Evolutionary conservation across 2,329 filamentous ascomycete genomes (phyloP), one percentile per base, ranked within the genome.

Genomic region (Rhytidhysteron rufulum): DNA sequence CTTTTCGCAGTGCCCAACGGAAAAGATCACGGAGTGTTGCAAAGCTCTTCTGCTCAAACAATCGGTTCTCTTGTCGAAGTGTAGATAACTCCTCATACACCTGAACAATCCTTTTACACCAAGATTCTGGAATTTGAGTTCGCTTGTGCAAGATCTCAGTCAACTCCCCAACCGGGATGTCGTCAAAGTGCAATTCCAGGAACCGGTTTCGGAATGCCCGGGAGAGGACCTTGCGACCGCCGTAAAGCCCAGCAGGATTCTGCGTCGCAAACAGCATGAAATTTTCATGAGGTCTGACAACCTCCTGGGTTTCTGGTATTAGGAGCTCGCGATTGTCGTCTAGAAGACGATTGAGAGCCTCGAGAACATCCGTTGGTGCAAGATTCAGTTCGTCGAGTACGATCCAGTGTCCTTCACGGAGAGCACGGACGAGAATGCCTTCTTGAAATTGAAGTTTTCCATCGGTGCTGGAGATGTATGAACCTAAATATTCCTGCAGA

Each of bases 191-290:
- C 4, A 99, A 73, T 65, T 99, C 93, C 3, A 99, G 76, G 56
- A 99, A 99, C 56, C 93, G 81, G 63, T 98, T 99, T 40, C 94
- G 82, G 67, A 99, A 98, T 2, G 93, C 93, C 31, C 94, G 80
- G 1, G 93, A 97, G 6, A 99, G 74, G 1, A 88, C 82, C 60
- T 99, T 99, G 53, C 93, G 80, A 13, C 93, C 93, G 43, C 94
- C 94, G 55, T 99, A 99, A 1, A 98, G 70, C 25, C 93, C 93
- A 17, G 94, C 86, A 1, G 93, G 93, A 52, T 99, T 98, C 60
- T 99, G 93, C 0, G 93, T 99, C 2, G 93, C 93, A 57, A 98
- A 98, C 0, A 99, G 79, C 80, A 97, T 95, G 63, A 98, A 98
- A 53, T 94, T 90, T 21, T 88, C 82, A 50, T 98, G 90, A 0